Evolutionary conservation across 2,329 filamentous ascomycete genomes (phyloP).

Genomic region (Uncinocarpus reesii): DNA sequence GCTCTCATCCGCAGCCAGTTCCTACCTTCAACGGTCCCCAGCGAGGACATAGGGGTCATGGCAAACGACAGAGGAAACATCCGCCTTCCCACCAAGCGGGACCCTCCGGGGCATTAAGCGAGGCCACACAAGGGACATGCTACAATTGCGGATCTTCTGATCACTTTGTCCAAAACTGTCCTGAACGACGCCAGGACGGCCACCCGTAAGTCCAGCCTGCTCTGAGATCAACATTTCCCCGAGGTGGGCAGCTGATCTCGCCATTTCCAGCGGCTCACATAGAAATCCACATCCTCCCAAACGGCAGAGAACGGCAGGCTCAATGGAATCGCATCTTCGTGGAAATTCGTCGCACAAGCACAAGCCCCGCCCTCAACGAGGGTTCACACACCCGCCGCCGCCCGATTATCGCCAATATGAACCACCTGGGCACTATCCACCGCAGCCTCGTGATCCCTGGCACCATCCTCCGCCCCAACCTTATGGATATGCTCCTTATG

Average conservation of each 20-base stretch:
- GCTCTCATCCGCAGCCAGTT: constrained; percentile 10
- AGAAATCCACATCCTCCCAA: constrained; percentile 21
- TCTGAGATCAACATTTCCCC: neutral
- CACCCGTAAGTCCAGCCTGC: constrained; percentile 24
- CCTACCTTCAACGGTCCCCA: constrained; percentile 8
- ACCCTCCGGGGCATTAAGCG: constrained; percentile 8
- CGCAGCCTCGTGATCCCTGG: constrained; percentile 18
- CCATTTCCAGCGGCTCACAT: constrained; percentile 15
- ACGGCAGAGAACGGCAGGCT: constrained; percentile 20
- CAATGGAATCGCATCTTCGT: constrained; percentile 10
- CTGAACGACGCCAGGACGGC: constrained; percentile 24
- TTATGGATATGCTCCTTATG: constrained; percentile 20
- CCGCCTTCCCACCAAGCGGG: constrained; percentile 11
- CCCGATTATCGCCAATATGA: constrained; percentile 20
- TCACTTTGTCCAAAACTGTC: constrained; percentile 29
- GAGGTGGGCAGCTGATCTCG: constrained; percentile 11
- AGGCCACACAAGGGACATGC: constrained; percentile 19
- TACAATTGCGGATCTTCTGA: constrained; percentile 28
- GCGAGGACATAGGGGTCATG: constrained; percentile 15
- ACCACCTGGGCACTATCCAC: constrained; percentile 18
- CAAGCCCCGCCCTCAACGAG: constrained; percentile 18
- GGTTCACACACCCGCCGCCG: constrained; percentile 19
- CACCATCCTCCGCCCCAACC: constrained; percentile 17
- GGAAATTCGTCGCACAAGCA: constrained; percentile 18
- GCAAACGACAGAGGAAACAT: constrained; percentile 17